Evolutionary conservation across 352 stramenopile species (phyloP).

Genomic region (Phytophthora europaea): DNA sequence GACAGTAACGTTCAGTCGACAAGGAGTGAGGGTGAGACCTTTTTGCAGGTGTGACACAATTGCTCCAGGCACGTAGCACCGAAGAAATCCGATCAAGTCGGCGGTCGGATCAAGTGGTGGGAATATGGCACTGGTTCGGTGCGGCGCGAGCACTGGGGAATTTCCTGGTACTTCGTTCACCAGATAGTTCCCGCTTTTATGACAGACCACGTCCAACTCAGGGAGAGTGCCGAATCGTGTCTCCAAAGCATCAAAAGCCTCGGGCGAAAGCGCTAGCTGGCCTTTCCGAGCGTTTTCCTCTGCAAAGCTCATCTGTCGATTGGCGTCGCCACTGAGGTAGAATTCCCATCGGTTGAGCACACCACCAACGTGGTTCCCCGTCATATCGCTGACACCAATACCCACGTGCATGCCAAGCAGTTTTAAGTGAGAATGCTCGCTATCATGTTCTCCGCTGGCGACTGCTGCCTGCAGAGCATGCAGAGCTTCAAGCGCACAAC

Average conservation of each 20-base stretch:
- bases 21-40: slow-evolving; percentile 69
- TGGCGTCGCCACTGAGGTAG: slow-evolving; percentile 86
- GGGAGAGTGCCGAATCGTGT: slow-evolving; percentile 22
- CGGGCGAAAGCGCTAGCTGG: slow-evolving; percentile 75
- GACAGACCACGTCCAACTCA: slow-evolving; percentile 33
- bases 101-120: slow-evolving; percentile 29
- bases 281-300: slow-evolving; percentile 78
- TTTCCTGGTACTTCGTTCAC: slow-evolving; percentile 37
- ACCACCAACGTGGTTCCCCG: slow-evolving; percentile 85
- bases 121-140: background rate
- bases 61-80: slow-evolving; percentile 73
- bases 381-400: slow-evolving; percentile 80
- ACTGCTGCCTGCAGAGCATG: slow-evolving; percentile 42
- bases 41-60: slow-evolving; percentile 80
- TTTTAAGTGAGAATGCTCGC: slow-evolving; percentile 19
- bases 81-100: slow-evolving; percentile 68
- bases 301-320: slow-evolving; percentile 79
- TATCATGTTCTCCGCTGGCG: slow-evolving; percentile 17
- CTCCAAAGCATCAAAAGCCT: slow-evolving; percentile 56
- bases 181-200: slow-evolving; percentile 62
- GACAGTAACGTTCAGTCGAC: slow-evolving; percentile 73
- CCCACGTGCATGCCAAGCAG: slow-evolving; percentile 86
- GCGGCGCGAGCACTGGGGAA: background rate
- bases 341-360: slow-evolving; percentile 90
- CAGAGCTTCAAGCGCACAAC: slow-evolving; percentile 70